Evolutionary conservation across 768 basidiomycete genomes (phyloP), one percentile per base, ranked within the genome.

Genomic region (Rhizopogon vulgaris): DNA sequence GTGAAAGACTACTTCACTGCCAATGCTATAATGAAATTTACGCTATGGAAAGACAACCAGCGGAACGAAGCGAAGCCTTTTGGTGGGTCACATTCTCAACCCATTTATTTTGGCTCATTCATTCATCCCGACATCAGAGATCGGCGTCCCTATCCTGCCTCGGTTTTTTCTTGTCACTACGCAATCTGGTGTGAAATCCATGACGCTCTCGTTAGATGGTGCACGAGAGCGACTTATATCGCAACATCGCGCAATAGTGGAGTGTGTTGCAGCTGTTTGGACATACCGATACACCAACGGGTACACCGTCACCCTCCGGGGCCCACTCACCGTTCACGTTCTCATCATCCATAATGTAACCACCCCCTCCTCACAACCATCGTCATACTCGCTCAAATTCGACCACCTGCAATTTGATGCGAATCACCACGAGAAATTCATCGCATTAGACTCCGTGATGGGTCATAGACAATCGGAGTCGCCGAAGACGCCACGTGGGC

Each of bases 21-120:
- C 2, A 79, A 80, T 53, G 85, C 87, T 18, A 67, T 79, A 41
- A 81, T 91, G 80, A 87, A 83, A 64, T 76, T 92, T 58, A 90
- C 87, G 3, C 69, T 92, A n/a, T 91, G 90, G 90, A 88, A 88
- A 63, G 89, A 90, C 65, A 90, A 87, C 59, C 80, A 83, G 62
- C 78, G 75, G 58, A 78, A 75, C 24, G 90, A 91, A 62, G 88
- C 89, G 30, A 92, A 90, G 60, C 85, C 85, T 8, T 90, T 93
- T 59, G 88, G 90, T 91, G 50, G 28, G 11, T 51, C 45, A 5
- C 47, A 2, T 71, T 32, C 22, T 45, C 22, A 2, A 32, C 36
- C 57, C 38, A 39, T 55, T 41, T 27, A 34, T 48, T 38, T 52
- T 52, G 48, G 11, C 32, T 12, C 32, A 34, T 52, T 52, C 47